A percentile compares a stretch with the other conserved stretches of the same genome.
These are phyloP conservation scores for Solanum chacoense DNA, from an alignment of 305 asterid species.

Conservation along the genomic window DNA sequence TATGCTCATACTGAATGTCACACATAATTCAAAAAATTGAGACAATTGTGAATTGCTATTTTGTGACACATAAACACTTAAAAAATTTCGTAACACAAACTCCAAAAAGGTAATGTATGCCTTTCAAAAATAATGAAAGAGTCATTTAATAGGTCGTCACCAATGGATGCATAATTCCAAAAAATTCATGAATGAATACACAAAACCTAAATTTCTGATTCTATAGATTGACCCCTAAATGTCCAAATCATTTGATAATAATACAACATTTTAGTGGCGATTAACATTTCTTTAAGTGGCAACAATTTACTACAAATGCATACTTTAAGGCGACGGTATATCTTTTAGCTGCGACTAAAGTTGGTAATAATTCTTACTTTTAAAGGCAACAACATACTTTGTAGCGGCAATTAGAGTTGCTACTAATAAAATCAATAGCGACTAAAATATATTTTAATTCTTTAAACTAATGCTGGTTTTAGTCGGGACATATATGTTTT, in stretches of 20 bases:
- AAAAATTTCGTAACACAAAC: fast-evolving
- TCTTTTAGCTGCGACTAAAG: too few species aligned
- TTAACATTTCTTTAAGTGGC: background rate
- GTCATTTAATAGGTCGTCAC: background rate
- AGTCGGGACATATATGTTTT: background rate
- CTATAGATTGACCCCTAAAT: background rate
- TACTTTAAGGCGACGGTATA: background rate
- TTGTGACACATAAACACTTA: background rate
- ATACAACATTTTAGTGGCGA: background rate
- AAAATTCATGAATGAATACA: background rate
- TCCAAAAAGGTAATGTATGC: background rate
- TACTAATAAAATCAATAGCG: background rate
- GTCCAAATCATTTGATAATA: background rate
- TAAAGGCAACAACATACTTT: background rate
- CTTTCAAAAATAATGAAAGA: background rate
- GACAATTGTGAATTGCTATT: too few species aligned
- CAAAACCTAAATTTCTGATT: background rate
- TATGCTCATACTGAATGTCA: background rate
- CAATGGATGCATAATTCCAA: background rate
- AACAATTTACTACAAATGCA: too few species aligned
- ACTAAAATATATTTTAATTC: background rate
- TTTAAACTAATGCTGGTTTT: too few species aligned
- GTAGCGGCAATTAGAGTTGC: background rate
- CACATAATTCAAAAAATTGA: too few species aligned
- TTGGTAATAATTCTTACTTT: too few species aligned